These are phyloP conservation scores for Amoebophrya sp. DNA, from an alignment of 169 alveolate genomes.

Conservation along the genomic window DNA sequence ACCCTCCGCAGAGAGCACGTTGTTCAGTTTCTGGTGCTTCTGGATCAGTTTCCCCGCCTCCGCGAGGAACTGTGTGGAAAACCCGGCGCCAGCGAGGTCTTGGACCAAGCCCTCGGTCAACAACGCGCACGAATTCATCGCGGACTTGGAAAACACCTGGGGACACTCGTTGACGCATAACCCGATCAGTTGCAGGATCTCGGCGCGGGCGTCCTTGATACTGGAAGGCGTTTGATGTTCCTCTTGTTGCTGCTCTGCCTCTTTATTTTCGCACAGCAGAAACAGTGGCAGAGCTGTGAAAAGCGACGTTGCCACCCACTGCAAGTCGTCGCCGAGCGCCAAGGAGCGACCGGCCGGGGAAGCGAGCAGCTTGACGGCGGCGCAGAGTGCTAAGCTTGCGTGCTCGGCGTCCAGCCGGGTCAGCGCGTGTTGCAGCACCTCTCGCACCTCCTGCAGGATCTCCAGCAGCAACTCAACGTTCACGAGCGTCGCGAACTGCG, in stretches of 20 bases:
- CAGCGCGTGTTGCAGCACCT: not conserved
- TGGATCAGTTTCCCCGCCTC: not conserved
- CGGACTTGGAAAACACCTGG: not conserved
- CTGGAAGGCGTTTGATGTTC: too few species aligned
- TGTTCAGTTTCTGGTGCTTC: conserved; percentile 1
- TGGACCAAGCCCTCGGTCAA: not conserved
- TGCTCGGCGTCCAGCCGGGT: not conserved
- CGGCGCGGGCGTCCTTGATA: too few species aligned
- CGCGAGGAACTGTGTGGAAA: not conserved
- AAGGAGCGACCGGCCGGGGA: not conserved
- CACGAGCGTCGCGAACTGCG: not conserved
- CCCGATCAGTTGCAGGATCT: not conserved
- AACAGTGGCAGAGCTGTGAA: not conserved
- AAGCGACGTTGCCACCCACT: not conserved
- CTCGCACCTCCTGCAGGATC: not conserved
- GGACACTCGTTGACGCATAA: not conserved
- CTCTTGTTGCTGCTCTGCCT: too few species aligned
- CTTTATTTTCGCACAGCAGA: not conserved
- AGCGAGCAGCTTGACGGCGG: not conserved
- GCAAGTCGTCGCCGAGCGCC: not conserved
- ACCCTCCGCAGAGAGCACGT: not conserved
- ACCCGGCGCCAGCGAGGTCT: not conserved
- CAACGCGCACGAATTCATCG: not conserved
- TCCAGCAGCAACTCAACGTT: conserved; percentile 11
- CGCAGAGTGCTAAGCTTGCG: not conserved